A percentile compares a stretch with the other conserved stretches of the same genome.
Conservation (phyloP, 441 rosid species). For the Gossypium davidsonii region DNA sequence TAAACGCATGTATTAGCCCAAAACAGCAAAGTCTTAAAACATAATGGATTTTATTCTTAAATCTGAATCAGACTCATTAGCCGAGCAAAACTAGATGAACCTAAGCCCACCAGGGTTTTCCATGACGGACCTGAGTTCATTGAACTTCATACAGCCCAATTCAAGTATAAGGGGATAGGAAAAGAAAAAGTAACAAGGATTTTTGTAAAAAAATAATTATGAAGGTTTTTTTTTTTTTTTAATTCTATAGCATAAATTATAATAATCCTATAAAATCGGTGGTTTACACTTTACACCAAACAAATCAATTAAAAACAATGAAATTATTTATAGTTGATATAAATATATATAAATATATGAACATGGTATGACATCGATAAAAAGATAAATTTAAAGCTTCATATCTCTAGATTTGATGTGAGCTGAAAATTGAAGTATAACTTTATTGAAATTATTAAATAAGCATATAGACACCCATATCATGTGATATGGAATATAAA, state of each 20-base stretch:
- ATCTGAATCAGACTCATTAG: not conserved
- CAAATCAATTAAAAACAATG: no score
- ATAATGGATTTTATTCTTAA: not conserved
- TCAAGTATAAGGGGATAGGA: not conserved
- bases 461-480: slow-evolving; percentile 18
- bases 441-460: slow-evolving; percentile 19
- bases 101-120: not conserved
- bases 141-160: not conserved
- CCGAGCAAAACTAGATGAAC: not conserved
- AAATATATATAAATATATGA: no score
- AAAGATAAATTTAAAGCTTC: no score
- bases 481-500: slow-evolving; percentile 19
- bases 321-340: no score
- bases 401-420: no score
- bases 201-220: no score
- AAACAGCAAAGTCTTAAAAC: not conserved
- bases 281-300: no score
- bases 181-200: not conserved
- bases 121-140: no score
- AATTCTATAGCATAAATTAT: no score
- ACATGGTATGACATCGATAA: no score
- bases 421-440: not conserved
- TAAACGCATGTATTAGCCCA: not conserved
- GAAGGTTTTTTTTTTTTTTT: no score
- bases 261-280: no score